Evolutionary conservation across 2,329 filamentous ascomycete species (phyloP).

Genomic region (Aspergillus ochraceoroseus): DNA sequence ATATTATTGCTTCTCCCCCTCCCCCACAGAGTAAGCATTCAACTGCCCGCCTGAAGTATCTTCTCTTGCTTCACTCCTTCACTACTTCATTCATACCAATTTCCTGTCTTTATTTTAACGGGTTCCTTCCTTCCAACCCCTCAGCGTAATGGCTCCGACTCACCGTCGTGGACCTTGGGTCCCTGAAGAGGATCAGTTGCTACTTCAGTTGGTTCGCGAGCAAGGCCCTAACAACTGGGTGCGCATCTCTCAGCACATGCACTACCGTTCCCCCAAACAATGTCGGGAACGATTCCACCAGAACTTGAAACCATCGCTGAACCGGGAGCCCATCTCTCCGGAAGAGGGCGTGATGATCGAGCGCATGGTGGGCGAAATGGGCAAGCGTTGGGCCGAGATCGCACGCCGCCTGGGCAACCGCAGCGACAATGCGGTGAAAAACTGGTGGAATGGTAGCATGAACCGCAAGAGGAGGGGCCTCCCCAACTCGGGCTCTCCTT

Average conservation of each 20-base stretch:
- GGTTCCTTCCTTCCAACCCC: background rate
- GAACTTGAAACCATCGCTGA: constrained; percentile 73
- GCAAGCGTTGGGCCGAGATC: constrained; percentile 91
- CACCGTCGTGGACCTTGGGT: constrained; percentile 81
- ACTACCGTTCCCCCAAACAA: constrained; percentile 81
- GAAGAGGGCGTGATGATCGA: constrained; percentile 71
- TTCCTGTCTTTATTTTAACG: too few species aligned
- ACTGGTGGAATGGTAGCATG: constrained; percentile 95
- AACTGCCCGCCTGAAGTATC: background rate
- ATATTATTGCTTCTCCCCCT: background rate
- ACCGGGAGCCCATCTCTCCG: constrained; percentile 66
- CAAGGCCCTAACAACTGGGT: constrained; percentile 87
- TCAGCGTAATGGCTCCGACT: constrained; percentile 40
- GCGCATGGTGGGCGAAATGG: constrained; percentile 68
- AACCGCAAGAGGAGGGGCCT: constrained; percentile 64
- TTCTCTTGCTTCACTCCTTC: background rate
- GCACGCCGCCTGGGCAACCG: constrained; percentile 73
- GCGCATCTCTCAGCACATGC: constrained; percentile 69
- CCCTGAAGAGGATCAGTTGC: constrained; percentile 65
- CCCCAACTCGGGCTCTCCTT: constrained; percentile 34
- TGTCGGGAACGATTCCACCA: constrained; percentile 93
- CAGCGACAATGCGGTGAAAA: constrained; percentile 94
- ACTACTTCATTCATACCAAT: too few species aligned
- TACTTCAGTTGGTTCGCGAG: constrained; percentile 64
- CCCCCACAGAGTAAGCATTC: constrained; percentile 1